A percentile compares a stretch with the other conserved stretches of the same genome.
These are phyloP conservation scores for Paramecium sonneborni DNA, from an alignment of 73 alveolate species.

Conservation along the genomic window DNA sequence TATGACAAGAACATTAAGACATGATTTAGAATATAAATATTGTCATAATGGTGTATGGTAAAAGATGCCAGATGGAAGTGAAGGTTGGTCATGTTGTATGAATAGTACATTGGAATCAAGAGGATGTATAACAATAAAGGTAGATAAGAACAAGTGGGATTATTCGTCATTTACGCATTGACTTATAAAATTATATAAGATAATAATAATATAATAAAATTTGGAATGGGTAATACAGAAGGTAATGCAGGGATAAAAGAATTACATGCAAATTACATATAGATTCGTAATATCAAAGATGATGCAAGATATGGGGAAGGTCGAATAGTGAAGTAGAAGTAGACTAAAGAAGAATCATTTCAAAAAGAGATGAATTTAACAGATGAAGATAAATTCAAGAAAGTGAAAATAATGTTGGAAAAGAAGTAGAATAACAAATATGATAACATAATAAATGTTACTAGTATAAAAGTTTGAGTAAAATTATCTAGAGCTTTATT, in stretches of 20 bases:
- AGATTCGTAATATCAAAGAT: not conserved
- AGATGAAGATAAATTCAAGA: conserved; percentile 31
- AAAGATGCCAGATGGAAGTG: conserved; percentile 48
- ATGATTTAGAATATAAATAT: not conserved
- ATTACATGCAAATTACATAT: not conserved
- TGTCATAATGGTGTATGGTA: conserved; percentile 44
- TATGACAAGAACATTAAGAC: conserved; percentile 26
- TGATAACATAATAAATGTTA: not conserved
- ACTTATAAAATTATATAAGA: not conserved
- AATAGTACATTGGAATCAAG: not conserved
- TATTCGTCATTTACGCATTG: conserved; percentile 57
- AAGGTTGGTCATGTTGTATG: conserved; percentile 54
- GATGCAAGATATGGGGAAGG: conserved; percentile 41
- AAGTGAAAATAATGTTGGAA: not conserved
- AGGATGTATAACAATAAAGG: conserved; percentile 1
- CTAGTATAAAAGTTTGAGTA: not conserved
- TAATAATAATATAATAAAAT: not conserved
- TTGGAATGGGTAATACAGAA: conserved; percentile 35
- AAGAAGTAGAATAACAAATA: not conserved
- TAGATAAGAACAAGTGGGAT: conserved; percentile 57
- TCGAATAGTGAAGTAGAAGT: not conserved
- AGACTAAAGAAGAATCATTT: not conserved
- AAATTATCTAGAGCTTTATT: not conserved
- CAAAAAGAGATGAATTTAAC: conserved; percentile 12
- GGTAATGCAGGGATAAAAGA: not conserved